phyloP scores from a whole-genome alignment of 805 yeast genomes.

The Candida wancherniae region DNA sequence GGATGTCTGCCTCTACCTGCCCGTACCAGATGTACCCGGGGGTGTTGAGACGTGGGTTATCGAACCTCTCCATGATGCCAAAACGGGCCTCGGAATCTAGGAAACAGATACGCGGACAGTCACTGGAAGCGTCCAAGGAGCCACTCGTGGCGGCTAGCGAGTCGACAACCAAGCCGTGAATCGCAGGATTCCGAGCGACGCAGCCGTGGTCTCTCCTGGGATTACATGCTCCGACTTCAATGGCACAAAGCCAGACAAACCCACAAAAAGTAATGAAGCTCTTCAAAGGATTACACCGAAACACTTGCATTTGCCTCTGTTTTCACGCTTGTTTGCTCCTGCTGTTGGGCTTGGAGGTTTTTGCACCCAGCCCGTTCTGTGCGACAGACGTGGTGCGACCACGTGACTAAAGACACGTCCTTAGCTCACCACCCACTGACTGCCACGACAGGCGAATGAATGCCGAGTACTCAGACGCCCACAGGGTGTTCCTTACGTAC shows the following conservation, averaged over 20 bases:
- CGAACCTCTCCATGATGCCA: conserved; percentile 13
- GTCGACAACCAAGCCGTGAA: conserved; percentile 17
- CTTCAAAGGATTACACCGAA: too few relatives aligned
- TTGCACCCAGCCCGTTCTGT: conserved; percentile 2
- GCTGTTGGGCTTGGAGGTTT: too few relatives aligned
- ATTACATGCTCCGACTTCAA: conserved; percentile 20
- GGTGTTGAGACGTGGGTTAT: conserved; percentile 31
- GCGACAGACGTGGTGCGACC: too few relatives aligned
- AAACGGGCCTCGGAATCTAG: conserved; percentile 7
- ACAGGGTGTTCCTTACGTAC: conserved; percentile 16
- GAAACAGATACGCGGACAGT: conserved; percentile 10
- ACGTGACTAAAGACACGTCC: too few relatives aligned
- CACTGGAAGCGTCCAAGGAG: conserved; percentile 6
- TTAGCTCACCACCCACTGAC: too few relatives aligned
- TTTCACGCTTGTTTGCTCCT: too few relatives aligned
- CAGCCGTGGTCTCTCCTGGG: conserved; percentile 23
- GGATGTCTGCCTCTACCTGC: conserved; percentile 32
- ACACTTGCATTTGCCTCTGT: too few relatives aligned
- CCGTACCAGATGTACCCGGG: conserved; percentile 33
- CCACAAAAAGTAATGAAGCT: neutral
- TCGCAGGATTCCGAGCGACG: conserved; percentile 24
- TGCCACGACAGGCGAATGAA: too few relatives aligned
- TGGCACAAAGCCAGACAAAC: neutral
- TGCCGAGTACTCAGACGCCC: conserved; percentile 12
- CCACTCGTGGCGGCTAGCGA: conserved; percentile 16